Percentiles rank a stretch among this genome's conserved stretches.
phyloP scores from a whole-genome alignment of 257 asterid species.

The Scutellaria baicalensis region DNA sequence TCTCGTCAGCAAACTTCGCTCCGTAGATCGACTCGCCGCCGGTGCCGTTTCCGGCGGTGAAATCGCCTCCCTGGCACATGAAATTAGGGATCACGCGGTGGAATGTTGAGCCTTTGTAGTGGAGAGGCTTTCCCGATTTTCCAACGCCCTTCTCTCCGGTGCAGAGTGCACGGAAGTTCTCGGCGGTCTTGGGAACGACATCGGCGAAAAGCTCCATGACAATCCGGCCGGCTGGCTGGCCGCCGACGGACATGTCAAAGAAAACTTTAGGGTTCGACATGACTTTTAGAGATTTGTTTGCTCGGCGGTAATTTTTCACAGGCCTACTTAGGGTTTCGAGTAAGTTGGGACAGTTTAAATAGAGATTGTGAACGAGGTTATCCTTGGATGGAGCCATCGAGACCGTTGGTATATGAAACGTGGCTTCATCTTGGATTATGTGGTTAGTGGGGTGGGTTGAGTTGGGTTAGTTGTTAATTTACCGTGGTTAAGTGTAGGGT shows the following conservation, averaged over 20 bases:
- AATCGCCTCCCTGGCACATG: conserved; percentile 84
- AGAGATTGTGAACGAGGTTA: conserved; percentile 18
- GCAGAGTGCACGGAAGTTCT: conserved; percentile 68
- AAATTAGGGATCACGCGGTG: conserved; percentile 74
- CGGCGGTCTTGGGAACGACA: conserved; percentile 53
- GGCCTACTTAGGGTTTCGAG: conserved; percentile 28
- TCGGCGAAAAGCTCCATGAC: conserved; percentile 60
- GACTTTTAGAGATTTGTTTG: too few relatives aligned
- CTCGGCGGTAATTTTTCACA: not conserved
- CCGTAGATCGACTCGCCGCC: conserved; percentile 78
- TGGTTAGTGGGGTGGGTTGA: not conserved
- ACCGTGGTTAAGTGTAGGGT: conserved; percentile 27
- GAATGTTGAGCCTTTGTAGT: conserved; percentile 62
- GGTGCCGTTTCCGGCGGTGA: conserved; percentile 73
- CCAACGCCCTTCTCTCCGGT: conserved; percentile 69
- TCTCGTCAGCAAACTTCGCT: conserved; percentile 52
- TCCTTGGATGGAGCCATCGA: conserved; percentile 5
- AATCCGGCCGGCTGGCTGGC: conserved; percentile 46
- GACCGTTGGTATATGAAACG: conserved; percentile 28
- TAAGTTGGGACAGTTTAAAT: conserved; percentile 23
- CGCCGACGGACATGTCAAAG: conserved; percentile 68
- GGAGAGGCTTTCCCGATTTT: conserved; percentile 58
- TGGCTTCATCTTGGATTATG: conserved; percentile 16
- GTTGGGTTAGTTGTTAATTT: conserved; percentile 1
- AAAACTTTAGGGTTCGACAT: conserved; percentile 63